phyloP scores from a whole-genome alignment of 2,329 filamentous ascomycete species.

The Aspergillus carbonarius region DNA sequence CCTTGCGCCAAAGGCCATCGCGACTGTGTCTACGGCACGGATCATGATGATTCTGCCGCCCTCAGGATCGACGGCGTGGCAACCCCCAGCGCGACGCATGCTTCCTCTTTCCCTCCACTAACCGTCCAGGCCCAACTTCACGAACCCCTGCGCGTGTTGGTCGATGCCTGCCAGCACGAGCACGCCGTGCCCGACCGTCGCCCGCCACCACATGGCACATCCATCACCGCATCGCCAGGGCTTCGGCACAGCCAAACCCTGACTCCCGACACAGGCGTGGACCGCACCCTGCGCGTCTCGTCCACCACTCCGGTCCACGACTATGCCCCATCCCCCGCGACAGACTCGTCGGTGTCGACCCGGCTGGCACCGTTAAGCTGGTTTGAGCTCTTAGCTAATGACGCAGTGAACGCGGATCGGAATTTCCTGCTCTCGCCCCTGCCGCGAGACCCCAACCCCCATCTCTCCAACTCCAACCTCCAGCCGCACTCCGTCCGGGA shows the following conservation, averaged over 20 bases:
- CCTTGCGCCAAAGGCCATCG: conserved; percentile 30
- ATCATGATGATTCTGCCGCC: neutral
- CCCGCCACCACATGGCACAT: conserved; percentile 5
- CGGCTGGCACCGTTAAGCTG: conserved; percentile 50
- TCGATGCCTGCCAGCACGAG: conserved; percentile 24
- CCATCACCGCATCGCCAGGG: conserved; percentile 4
- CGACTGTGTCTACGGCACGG: conserved; percentile 22
- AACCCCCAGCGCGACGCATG: neutral
- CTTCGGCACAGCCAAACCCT: neutral
- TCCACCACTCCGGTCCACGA: conserved; percentile 10
- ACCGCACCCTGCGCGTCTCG: neutral
- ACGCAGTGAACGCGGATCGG: conserved; percentile 19
- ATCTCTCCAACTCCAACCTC: conserved; percentile 9
- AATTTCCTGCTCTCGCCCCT: conserved; percentile 16
- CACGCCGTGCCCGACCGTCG: conserved; percentile 10
- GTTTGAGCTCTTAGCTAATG: conserved; percentile 43
- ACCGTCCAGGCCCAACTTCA: conserved; percentile 4
- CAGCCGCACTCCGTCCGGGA: conserved; percentile 12
- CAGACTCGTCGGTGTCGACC: conserved; percentile 35
- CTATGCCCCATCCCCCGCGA: conserved; percentile 25
- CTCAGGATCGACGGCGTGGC: too few species aligned
- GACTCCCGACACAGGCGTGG: conserved; percentile 8
- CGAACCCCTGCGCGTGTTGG: conserved; percentile 19
- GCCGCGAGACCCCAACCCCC: conserved; percentile 16
- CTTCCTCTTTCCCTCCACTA: neutral